Percentiles rank a stretch among this genome's conserved stretches.
Evolutionary conservation across 352 stramenopile genomes (phyloP).

Genomic region (Pythium apleroticum): DNA sequence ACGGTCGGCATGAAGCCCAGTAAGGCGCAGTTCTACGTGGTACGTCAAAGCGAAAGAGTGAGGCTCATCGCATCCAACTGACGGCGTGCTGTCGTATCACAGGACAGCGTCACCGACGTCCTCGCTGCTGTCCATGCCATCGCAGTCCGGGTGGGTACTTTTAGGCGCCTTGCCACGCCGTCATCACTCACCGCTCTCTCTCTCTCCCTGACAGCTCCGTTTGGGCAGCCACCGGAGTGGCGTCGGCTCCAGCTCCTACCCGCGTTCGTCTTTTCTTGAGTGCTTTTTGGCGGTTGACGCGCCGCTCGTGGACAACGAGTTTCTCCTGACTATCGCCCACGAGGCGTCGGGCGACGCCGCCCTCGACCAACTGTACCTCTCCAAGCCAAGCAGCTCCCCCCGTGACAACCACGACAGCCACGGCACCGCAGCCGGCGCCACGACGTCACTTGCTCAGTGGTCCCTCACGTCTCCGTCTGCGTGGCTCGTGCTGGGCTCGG

Average conservation of each 20-base stretch:
- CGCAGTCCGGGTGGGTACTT: slow-evolving; percentile 41
- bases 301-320: slow-evolving; percentile 13
- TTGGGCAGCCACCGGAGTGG: slow-evolving; percentile 8
- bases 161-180: not conserved
- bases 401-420: not conserved
- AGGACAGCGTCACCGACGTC: slow-evolving; percentile 61
- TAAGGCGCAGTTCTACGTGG: slow-evolving; percentile 94
- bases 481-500: slow-evolving; percentile 23
- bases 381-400: slow-evolving; percentile 2
- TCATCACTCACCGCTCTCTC: not conserved
- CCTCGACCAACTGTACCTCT: not conserved
- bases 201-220: slow-evolving; percentile 16
- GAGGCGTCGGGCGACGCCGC: slow-evolving; percentile 9
- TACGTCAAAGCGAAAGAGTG: slow-evolving; percentile 21
- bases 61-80: not conserved
- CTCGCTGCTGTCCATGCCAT: slow-evolving; percentile 52
- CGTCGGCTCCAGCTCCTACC: not conserved
- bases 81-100: not conserved
- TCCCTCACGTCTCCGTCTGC: not conserved
- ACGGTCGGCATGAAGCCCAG: slow-evolving; percentile 98
- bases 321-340: slow-evolving; percentile 10
- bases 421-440: not conserved
- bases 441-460: not conserved
- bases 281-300: slow-evolving; percentile 1
- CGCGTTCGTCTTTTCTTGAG: slow-evolving; percentile 9